Conservation (phyloP, 768 basidiomycete genomes). For the Suillus subluteus region DNA sequence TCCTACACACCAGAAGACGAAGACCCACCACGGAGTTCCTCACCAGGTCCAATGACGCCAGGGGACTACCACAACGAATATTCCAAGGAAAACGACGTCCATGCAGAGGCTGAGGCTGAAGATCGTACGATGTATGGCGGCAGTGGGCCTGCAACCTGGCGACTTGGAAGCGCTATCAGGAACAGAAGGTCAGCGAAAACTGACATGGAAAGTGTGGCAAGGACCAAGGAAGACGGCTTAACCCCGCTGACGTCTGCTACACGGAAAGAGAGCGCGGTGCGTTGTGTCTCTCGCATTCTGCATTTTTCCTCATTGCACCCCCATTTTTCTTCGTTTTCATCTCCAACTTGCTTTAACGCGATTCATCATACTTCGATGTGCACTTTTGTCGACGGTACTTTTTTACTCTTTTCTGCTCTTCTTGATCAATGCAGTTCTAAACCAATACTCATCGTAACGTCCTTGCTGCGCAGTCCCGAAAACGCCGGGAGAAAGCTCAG, state of each 20-base stretch:
- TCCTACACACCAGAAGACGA: conserved; percentile 15
- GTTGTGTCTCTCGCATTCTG: not conserved
- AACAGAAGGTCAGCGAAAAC: conserved; percentile 6
- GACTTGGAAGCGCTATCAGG: conserved; percentile 10
- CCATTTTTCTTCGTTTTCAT: not conserved
- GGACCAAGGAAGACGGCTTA: not conserved
- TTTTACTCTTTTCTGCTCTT: not conserved
- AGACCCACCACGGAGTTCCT: conserved; percentile 32
- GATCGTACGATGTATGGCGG: conserved; percentile 10
- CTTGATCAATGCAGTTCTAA: not conserved
- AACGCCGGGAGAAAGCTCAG: conserved; percentile 18
- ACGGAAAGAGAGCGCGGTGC: conserved; percentile 16
- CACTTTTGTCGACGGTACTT: not conserved
- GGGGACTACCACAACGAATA: conserved; percentile 11
- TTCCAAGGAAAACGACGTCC: conserved; percentile 1
- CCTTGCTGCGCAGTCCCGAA: conserved; percentile 10
- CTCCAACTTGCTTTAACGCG: not conserved
- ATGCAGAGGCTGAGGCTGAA: conserved; percentile 2
- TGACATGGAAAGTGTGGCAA: conserved; percentile 6
- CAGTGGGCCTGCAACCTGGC: conserved; percentile 14
- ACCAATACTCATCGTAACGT: not conserved
- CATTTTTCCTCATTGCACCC: not conserved
- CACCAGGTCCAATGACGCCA: conserved; percentile 28
- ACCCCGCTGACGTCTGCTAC: not conserved
- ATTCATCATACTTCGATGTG: not conserved